These are phyloP conservation scores for Ustilago shanxiensis DNA, from an alignment of 1,284 basidiomycete species.

Conservation along the genomic window DNA sequence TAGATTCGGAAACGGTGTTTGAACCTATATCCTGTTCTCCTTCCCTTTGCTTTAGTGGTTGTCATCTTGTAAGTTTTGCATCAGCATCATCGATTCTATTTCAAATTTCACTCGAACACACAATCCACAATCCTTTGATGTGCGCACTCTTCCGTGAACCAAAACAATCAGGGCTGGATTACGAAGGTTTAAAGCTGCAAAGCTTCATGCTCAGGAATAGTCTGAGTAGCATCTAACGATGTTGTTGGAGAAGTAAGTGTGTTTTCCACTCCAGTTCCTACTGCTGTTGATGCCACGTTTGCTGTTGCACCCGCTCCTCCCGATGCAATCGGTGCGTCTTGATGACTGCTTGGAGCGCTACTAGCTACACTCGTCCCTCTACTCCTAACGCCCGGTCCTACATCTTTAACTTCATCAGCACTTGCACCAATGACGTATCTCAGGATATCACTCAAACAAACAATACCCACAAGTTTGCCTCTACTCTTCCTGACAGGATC, in stretches of 20 bases:
- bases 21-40: background rate
- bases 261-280: background rate
- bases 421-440: conserved; percentile 63
- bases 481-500: conserved; percentile 46
- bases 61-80: background rate
- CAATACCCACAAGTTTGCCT: conserved; percentile 63
- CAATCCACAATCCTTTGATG: too few species aligned
- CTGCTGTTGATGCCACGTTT: background rate
- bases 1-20: conserved; percentile 10
- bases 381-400: conserved; percentile 11
- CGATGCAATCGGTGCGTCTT: conserved; percentile 1
- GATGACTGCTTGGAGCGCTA: conserved; percentile 2
- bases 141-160: too few species aligned
- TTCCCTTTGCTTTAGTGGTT: background rate
- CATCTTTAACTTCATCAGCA: background rate
- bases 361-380: conserved; percentile 26
- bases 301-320: conserved; percentile 16
- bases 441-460: conserved; percentile 65
- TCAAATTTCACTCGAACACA: background rate
- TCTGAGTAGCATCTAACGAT: conserved; percentile 28
- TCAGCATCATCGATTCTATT: too few species aligned
- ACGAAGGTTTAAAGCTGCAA: conserved; percentile 5
- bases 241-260: conserved; percentile 10
- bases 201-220: conserved; percentile 34
- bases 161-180: too few species aligned